Percentiles rank a stretch among this genome's conserved stretches.
Conservation (phyloP, 192 early-diverging fungal species). For the Coemansia sp. region DNA sequence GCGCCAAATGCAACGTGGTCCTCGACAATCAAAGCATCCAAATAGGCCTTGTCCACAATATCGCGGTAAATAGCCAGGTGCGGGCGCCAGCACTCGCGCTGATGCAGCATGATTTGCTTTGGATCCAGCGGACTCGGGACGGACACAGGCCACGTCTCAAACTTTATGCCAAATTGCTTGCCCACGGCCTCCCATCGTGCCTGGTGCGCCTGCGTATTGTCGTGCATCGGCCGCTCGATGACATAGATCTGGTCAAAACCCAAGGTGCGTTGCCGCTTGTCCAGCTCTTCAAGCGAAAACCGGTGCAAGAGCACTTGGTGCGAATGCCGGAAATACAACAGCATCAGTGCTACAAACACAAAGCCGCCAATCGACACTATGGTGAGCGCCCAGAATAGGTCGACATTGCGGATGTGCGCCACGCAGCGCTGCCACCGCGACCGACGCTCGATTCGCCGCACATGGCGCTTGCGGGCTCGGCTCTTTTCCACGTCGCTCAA, state of each 20-base stretch:
- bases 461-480: conserved; percentile 42
- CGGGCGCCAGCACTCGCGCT: conserved; percentile 53
- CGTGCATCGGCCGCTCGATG: conserved; percentile 34
- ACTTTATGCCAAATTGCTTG: conserved; percentile 23
- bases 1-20: conserved; percentile 45
- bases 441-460: conserved; percentile 21
- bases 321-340: conserved; percentile 47
- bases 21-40: conserved; percentile 50
- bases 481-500: conserved; percentile 52
- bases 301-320: conserved; percentile 36
- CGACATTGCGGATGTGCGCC: conserved; percentile 19
- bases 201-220: conserved; percentile 7
- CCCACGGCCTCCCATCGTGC: conserved; percentile 19
- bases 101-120: conserved; percentile 21
- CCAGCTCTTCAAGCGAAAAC: conserved; percentile 42
- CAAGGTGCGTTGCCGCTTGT: conserved; percentile 12
- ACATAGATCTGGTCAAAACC: conserved; percentile 46
- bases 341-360: conserved; percentile 38
- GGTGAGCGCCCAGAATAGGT: conserved; percentile 50
- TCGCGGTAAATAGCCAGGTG: conserved; percentile 44
- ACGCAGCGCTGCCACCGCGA: conserved; percentile 15
- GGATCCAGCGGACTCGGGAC: conserved; percentile 34
- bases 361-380: conserved; percentile 27
- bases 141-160: conserved; percentile 37
- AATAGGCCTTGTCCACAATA: conserved; percentile 25